Base-by-base conservation (phyloP, 768 basidiomycete genomes). In the Termitomyces sp. region DNA sequence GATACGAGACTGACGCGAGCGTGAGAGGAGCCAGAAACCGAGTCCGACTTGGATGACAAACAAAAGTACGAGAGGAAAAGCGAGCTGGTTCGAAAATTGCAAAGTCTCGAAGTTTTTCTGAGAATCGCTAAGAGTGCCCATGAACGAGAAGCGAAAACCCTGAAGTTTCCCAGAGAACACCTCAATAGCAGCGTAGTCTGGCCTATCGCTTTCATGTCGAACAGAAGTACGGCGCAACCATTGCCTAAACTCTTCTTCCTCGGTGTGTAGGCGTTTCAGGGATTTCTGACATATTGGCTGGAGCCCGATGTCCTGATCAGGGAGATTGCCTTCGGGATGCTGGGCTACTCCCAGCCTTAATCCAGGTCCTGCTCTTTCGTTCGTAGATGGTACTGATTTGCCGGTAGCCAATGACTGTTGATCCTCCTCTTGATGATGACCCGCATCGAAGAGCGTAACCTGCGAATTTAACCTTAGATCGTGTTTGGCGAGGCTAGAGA, bases 181-280 rank as follows among this genome's bases (percentile, higher is more conserved):
- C 12, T 42, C 20, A 8, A 52, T 9, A 53, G 18, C 16, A 53
- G 18, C 16, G 18, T 31, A 44, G n/a, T 45, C 37, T 1, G 27
- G 30, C 20, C 9, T 55, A 2, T 47, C 24, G 16, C 24, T 22
- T 37, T 42, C 22, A 37, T 6, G 52, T 30, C 39, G 39, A 39
- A 30, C 24, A 31, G 44, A 54, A 13, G 42, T 45, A 27, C 39
- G 30, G 12, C 48, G 3, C 27, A 58, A 6, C 58, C 58, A 58
- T 37, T 27, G 52, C 22, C 58, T 53, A 9, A 54, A 58, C 9
- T 47, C 58, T 54, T 54, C 37, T 46, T 58, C 58, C 18, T 54
- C 52, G 8, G 7, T 48, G 30, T 34, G 58, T 34, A 58, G 52
- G 34, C 20, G 33, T 8, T 46, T 18, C 13, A 41, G 37, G 1